Base-by-base conservation (phyloP, 352 stramenopile genomes). In the Phytophthora gonapodyides region DNA sequence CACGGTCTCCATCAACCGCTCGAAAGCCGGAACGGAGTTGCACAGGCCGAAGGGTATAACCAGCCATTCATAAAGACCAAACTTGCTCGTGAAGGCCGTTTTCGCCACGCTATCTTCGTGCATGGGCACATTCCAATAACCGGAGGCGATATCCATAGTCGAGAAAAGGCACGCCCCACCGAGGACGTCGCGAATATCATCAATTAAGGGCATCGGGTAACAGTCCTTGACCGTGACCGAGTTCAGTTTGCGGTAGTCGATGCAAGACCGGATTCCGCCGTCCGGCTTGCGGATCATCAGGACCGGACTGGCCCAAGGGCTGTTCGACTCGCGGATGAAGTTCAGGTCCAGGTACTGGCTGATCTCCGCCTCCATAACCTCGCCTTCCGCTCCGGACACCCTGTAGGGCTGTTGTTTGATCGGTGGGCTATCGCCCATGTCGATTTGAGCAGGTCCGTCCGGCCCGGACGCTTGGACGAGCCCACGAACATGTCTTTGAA, bases 221-320 rank as follows among this genome's bases (percentile, higher is more conserved):
- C 41, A 52, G 2, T 64, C 45, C 15, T 64, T 64, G 2, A 64
- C 31, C 0, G 56, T 57, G 0, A 57, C 27, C 1, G 44, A 36
- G 15, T 57, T 57, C 11, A 67, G 7, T 1, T 13, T 13, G 0
- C 58, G 24, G 7, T 65, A 65, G 24, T 59, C 57, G 13, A 65
- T 59, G 2, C 57, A 59, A 7, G 54, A 65, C 0, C 49, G 42
- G 11, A 67, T 61, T 1, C 58, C 41, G 3, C 57, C 57, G 2
- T 60, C 47, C 0, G 48, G 57, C 2, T 65, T 65, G 1, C 48
- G 12, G 5, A 67, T 61, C 49, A 67, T 67, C 1, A 67, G 35
- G 1, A 67, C 58, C 0, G 42, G 49, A 8, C 58, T 67, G 0
- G 58, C 35, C 58, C 49, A 67, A 0, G 49, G 58, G 40, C 58